Base-by-base conservation (phyloP, 495 filamentous ascomycete genomes). In the Margaritispora aquatica region DNA sequence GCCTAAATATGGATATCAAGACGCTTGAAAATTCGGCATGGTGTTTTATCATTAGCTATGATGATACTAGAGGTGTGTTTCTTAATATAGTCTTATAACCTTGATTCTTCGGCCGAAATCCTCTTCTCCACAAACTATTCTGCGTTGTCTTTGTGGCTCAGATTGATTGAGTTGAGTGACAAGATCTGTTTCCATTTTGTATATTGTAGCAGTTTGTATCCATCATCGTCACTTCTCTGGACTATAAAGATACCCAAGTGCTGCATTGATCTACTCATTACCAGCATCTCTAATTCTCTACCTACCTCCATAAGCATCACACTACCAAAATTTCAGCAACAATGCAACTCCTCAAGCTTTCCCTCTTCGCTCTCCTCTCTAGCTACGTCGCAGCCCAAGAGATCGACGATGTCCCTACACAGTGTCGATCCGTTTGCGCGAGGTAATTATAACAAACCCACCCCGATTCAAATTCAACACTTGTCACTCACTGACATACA, bases 261-360 rank as follows among this genome's bases (percentile, higher is more conserved):
- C 7, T 34, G 29, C 29, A 34, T 5, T 34, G 29, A 34, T 15
- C 5, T 15, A 7, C 5, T 34, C 29, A 34, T 15, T 15, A 34
- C 29, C 29, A 34, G 5, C 29, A 34, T 34, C 29, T 34, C 15
- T 15, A n/a, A n/a, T n/a, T n/a, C n/a, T n/a, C n/a, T n/a, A n/a
- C n/a, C n/a, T n/a, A n/a, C n/a, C n/a, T n/a, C n/a, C n/a, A n/a
- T n/a, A n/a, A n/a, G n/a, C n/a, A n/a, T n/a, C n/a, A n/a, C n/a
- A n/a, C n/a, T n/a, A n/a, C n/a, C n/a, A n/a, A n/a, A n/a, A n/a
- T n/a, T n/a, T n/a, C n/a, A n/a, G n/a, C n/a, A n/a, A n/a, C 44
- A 15, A 55, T 55, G 53, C 53, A 55, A 55, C 29, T 55, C 36
- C 2, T 55, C 53, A 34, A 55, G 31, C 1, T 55, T 22, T 23